Evolutionary conservation across 73 alveolate genomes (phyloP), one percentile per base, ranked within the genome.

Genomic region (Strombidium stylifer): DNA sequence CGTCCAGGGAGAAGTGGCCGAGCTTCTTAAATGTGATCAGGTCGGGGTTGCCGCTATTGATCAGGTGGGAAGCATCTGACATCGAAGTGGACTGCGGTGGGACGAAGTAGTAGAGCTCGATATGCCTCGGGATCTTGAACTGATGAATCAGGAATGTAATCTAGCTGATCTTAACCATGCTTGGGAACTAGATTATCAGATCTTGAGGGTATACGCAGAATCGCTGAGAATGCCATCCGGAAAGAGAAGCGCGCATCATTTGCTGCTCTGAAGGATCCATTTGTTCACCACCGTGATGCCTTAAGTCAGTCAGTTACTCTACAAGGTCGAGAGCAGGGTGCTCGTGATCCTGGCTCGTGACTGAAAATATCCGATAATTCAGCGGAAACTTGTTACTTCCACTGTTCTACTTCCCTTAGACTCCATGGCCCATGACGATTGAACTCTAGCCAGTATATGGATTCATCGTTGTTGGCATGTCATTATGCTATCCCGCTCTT

Each of bases 201-300:
- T 88, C 97, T 88, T 88, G 91, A 16, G 97, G 97, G 61, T 84
- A 88, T 19, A 84, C 67, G 26, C 92, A 69, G 64, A 83, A 88
- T 32, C 97, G 56, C 24, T 77, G 81, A 44, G 91, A 68, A 18
- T 73, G 73, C 97, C 97, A 88, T 0, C 97, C 97, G n/a, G n/a
- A n/a, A n/a, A n/a, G n/a, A n/a, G n/a, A n/a, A n/a, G n/a, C n/a
- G n/a, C n/a, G n/a, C n/a, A n/a, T n/a, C n/a, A n/a, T n/a, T n/a
- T n/a, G n/a, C n/a, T n/a, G n/a, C n/a, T n/a, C n/a, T n/a, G n/a
- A n/a, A n/a, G n/a, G n/a, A n/a, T n/a, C n/a, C n/a, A n/a, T n/a
- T n/a, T n/a, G n/a, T n/a, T n/a, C n/a, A n/a, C n/a, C n/a, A n/a
- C n/a, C n/a, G n/a, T n/a, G n/a, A n/a, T n/a, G n/a, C n/a, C n/a